Conservation (phyloP, 1,284 basidiomycete genomes). For the Puccinia coronata region DNA sequence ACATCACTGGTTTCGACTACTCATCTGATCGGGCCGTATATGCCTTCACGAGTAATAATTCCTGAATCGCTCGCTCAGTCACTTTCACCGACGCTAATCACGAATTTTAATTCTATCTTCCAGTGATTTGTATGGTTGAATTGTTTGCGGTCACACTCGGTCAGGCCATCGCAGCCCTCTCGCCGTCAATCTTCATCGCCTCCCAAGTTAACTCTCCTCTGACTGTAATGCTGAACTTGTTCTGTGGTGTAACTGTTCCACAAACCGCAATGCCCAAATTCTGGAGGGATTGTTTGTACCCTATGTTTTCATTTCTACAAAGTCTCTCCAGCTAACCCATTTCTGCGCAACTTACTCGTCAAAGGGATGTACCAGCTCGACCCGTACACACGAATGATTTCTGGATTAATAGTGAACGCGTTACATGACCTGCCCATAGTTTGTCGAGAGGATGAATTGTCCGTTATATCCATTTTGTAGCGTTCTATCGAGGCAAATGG, state of each 20-base stretch:
- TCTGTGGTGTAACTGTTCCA: conserved; percentile 54
- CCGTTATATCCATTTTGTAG: not conserved
- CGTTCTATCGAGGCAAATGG: not conserved
- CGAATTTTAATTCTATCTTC: not conserved
- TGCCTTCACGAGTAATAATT: conserved; percentile 43
- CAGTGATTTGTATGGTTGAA: conserved; percentile 47
- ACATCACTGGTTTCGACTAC: conserved; percentile 21
- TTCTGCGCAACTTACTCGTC: conserved; percentile 23
- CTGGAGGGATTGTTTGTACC: conserved; percentile 70
- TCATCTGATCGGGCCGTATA: conserved; percentile 25
- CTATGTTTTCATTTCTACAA: not conserved
- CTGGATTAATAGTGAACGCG: conserved; percentile 56
- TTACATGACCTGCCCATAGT: conserved; percentile 39
- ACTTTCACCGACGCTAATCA: not conserved
- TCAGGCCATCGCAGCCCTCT: conserved; percentile 46
- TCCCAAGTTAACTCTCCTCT: conserved; percentile 38
- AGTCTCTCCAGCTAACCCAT: not conserved
- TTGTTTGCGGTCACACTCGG: conserved; percentile 44
- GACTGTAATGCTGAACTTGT: conserved; percentile 42
- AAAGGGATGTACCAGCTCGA: conserved; percentile 56
- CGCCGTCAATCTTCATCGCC: conserved; percentile 40
- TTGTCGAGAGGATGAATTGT: conserved; percentile 43
- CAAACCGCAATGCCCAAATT: conserved; percentile 67
- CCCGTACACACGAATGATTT: conserved; percentile 70
- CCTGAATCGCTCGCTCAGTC: conserved; percentile 14